phyloP scores from a whole-genome alignment of 495 filamentous ascomycete genomes.

The Penicillium steckii region DNA sequence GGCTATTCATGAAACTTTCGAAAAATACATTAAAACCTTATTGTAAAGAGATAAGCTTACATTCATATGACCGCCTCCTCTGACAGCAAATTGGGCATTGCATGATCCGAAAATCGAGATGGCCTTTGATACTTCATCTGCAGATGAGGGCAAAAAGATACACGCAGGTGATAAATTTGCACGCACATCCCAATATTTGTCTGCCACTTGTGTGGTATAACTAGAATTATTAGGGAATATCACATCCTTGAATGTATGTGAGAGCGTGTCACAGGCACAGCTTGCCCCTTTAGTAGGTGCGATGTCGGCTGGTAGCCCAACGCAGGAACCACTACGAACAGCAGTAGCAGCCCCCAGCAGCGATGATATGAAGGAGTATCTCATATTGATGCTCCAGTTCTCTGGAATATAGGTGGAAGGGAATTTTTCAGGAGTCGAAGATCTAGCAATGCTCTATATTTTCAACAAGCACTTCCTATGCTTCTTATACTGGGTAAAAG shows the following conservation, averaged over 20 bases:
- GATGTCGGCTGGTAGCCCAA: constrained; percentile 1
- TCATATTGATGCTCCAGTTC: too few species aligned
- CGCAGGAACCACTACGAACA: neutral
- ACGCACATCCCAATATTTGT: constrained; percentile 26
- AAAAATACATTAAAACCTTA: neutral
- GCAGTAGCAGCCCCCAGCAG: constrained; percentile 4
- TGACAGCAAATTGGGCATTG: constrained; percentile 36
- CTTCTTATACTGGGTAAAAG: too few species aligned
- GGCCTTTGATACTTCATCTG: constrained; percentile 26
- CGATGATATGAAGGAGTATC: constrained; percentile 48
- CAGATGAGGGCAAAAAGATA: constrained; percentile 27
- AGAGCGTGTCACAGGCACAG: constrained; percentile 26
- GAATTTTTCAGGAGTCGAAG: too few species aligned
- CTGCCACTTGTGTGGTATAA: constrained; percentile 16
- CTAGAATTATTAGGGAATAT: constrained; percentile 12
- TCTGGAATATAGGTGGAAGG: too few species aligned
- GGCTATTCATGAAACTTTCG: neutral
- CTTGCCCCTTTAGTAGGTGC: constrained; percentile 7
- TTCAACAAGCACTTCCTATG: too few species aligned
- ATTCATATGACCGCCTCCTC: constrained; percentile 37
- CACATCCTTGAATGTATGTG: neutral
- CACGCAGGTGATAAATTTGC: constrained; percentile 32
- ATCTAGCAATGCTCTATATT: too few species aligned
- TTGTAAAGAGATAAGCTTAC: constrained; percentile 18
- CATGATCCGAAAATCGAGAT: constrained; percentile 16